A percentile compares a stretch with the other conserved stretches of the same genome.
Conservation (phyloP, 192 early-diverging fungal species). For the Bifiguratus adelaidae region DNA sequence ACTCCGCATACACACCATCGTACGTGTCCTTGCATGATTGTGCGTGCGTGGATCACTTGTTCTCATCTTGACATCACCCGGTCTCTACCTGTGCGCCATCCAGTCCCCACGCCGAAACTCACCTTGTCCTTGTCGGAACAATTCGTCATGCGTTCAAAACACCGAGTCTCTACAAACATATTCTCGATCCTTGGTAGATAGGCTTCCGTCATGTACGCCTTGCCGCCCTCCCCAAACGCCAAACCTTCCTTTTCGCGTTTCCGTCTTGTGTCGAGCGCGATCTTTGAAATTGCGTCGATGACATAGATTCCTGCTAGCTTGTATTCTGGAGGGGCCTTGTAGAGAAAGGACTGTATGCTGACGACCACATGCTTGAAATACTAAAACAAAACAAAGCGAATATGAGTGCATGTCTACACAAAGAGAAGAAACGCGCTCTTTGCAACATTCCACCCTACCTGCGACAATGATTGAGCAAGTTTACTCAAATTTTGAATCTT, state of each 20-base stretch:
- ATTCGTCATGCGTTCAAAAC: conserved; percentile 3
- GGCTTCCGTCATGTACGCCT: conserved; percentile 1
- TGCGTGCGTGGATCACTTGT: background rate
- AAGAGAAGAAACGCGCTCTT: background rate
- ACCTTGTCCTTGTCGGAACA: conserved; percentile 24
- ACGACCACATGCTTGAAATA: conserved; percentile 41
- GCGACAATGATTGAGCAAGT: conserved; percentile 12
- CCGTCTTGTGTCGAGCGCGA: conserved; percentile 21
- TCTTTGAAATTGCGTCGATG: conserved; percentile 42
- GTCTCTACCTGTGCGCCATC: background rate
- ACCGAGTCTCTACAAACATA: conserved; percentile 9
- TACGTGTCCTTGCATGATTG: background rate
- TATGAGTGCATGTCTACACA: background rate
- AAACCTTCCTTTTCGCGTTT: conserved; percentile 17
- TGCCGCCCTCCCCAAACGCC: background rate
- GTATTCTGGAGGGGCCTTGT: conserved; percentile 36
- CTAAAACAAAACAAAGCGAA: conserved; percentile 7
- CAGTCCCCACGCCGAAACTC: background rate
- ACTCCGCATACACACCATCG: background rate
- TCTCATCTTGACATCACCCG: background rate
- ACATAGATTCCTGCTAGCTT: conserved; percentile 50
- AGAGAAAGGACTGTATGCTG: conserved; percentile 37
- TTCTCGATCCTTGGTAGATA: conserved; percentile 17
- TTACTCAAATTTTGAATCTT: conserved; percentile 14
- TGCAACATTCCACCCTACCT: conserved; percentile 7